Base-by-base conservation (phyloP, 1,284 basidiomycete species). In the Ceratobasidium sp. region DNA sequence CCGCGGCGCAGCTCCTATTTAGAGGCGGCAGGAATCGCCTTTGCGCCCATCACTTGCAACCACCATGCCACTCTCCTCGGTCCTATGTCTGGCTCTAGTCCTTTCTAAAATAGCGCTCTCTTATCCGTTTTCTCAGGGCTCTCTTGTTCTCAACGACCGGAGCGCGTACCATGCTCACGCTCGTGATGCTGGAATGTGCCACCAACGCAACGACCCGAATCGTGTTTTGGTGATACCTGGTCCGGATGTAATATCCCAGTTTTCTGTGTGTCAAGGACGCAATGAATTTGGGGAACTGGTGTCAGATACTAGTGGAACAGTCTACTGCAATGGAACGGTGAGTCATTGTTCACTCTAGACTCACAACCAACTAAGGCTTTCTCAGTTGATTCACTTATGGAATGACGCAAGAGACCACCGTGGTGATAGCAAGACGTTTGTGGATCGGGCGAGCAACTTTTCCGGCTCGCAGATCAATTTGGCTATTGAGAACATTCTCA, bases 341-440 rank as follows among this genome's bases (percentile, higher is more conserved):
- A 9, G 65, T 36, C 21, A 23, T 18, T 41, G n/a, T 41, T 39
- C 36, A 12, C n/a, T 32, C 34, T 36, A n/a, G 43, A 55, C 32
- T 21, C 12, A 34, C 39, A 26, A 45, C 34, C 4, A 14, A 14
- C 34, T 21, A 34, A 41, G 2, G 26, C 32, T 67, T 28, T 53
- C 9, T 2, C 21, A 69, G 65, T 41, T 69, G 8, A 28, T 69
- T 10, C 65, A 69, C 23, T 53, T 69, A 1, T 57, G 52, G 65
- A 58, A 57, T 12, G 65, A 69, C 65, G 65, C 65, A 12, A 69
- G 52, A n/a, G 53, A 69, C 16, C 65, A 69, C 18, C 9, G n/a
- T 34, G 52, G 52, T 5, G 96, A 98, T 80, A 89, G 89, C 70
- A 97, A 97, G 82, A 94, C 92, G 0, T 92, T 97, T 79, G 91